Base-by-base conservation (phyloP, 2,329 filamentous ascomycete species). In the Fusarium duplospermum region DNA sequence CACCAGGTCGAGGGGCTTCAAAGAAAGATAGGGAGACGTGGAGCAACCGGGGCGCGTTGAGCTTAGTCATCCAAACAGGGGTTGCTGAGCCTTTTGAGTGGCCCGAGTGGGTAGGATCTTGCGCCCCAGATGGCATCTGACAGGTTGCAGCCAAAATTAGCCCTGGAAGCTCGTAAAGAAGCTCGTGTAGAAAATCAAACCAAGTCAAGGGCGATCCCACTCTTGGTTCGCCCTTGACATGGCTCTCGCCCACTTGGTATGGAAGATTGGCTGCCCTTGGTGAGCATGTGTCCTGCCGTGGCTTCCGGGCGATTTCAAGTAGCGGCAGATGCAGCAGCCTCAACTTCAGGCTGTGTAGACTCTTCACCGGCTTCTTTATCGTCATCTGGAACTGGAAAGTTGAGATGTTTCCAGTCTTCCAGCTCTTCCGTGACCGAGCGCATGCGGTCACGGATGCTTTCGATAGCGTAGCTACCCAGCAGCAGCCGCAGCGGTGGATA, bases 371-470 rank as follows among this genome's bases (percentile, higher is more conserved):
- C 69, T 31, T 78, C 76, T 42, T 72, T 77, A 20, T 79, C 78
- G 10, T 78, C 77, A 2, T 79, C 77, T 6, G 74, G 72, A 3
- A 70, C 75, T 27, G 89, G 85, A 74, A 94, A 95, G 81, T 94
- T 94, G 33, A 97, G 85, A 80, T 96, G 92, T 79, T 95, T 96
- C 94, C 94, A 97, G 80, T 97, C 94, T 83, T 97, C 94, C 75
- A 97, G 89, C 85, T 99, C 96, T 83, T 98, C 96, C 14, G 95
- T 98, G 45, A 98, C 94, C 70, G 93, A 96, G 74, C 94, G 90
- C 79, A 98, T 84, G 22, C 96, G 89, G 84, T 99, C 96, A 18
- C 96, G 88, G 60, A 98, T 97, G 81, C 95, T 98, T 82, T 99
- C 96, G 40, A 98, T 96, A 2, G 96, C 96, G 84, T 97, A 98